These are phyloP conservation scores for Xenoacremonium recifei DNA, from an alignment of 2,329 filamentous ascomycete species.

Conservation along the genomic window DNA sequence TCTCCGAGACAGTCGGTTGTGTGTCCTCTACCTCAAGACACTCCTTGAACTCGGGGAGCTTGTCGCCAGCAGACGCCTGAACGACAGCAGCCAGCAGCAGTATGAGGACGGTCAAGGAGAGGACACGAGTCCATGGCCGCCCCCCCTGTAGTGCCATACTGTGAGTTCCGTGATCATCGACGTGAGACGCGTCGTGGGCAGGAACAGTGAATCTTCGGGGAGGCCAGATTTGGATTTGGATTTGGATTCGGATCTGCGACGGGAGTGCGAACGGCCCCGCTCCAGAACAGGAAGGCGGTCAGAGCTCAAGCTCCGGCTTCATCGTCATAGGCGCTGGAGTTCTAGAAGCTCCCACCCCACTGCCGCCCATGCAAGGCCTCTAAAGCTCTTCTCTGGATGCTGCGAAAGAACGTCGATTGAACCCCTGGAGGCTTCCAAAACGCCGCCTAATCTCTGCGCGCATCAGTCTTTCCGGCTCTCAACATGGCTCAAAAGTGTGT, in stretches of 20 bases:
- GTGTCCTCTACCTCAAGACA: constrained; percentile 70
- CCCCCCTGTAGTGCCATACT: constrained; percentile 32
- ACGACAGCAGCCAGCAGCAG: constrained; percentile 43
- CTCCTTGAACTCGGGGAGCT: constrained; percentile 79
- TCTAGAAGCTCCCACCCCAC: constrained; percentile 43
- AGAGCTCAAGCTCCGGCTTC: constrained; percentile 14
- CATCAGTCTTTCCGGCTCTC: constrained; percentile 3
- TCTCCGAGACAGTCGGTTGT: neutral
- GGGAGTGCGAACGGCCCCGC: no score
- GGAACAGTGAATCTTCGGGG: no score
- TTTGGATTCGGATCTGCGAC: no score
- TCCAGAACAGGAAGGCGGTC: constrained; percentile 36
- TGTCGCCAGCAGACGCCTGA: constrained; percentile 77
- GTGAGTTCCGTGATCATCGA: constrained; percentile 31
- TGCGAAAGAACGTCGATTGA: neutral
- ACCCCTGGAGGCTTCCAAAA: neutral
- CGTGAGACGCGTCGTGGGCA: no score
- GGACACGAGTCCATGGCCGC: constrained; percentile 30
- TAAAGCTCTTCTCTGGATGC: neutral
- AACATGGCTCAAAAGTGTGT: constrained; percentile 83
- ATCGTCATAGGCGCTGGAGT: constrained; percentile 28
- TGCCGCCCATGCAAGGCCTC: neutral
- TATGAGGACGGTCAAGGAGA: constrained; percentile 34
- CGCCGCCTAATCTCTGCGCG: neutral
- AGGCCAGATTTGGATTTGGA: no score